phyloP scores from a whole-genome alignment of 306 rosid species.

The Glycyrrhiza uralensis region DNA sequence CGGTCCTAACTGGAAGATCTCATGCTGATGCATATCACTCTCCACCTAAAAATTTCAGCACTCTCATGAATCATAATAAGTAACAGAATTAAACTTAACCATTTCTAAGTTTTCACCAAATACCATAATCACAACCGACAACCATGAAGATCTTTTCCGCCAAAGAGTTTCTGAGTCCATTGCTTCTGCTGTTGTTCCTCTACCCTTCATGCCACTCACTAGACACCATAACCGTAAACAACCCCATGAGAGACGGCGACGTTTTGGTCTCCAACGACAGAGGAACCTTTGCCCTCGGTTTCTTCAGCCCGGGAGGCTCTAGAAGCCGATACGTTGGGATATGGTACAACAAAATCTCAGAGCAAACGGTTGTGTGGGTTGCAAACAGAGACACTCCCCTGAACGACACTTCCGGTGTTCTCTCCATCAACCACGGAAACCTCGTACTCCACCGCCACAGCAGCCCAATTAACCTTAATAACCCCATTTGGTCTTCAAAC shows the following conservation, averaged over 20 bases:
- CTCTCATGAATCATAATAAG: not conserved
- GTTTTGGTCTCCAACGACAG: conserved; percentile 39
- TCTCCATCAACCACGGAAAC: conserved; percentile 38
- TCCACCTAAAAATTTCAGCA: not conserved
- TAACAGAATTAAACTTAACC: not conserved
- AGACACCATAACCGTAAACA: conserved; percentile 29
- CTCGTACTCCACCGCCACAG: conserved; percentile 25
- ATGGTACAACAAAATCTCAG: conserved; percentile 52
- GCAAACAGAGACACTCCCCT: conserved; percentile 52
- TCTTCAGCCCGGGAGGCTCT: conserved; percentile 54
- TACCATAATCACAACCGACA: not conserved
- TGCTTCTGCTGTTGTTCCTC: not conserved
- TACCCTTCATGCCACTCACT: conserved; percentile 22
- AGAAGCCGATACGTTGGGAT: conserved; percentile 46
- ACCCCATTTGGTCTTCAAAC: conserved; percentile 38
- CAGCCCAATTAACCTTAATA: not conserved
- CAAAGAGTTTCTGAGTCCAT: not conserved
- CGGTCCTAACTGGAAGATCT: not conserved
- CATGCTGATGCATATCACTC: not conserved
- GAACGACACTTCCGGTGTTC: conserved; percentile 19
- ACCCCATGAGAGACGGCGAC: conserved; percentile 45
- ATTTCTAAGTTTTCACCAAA: not conserved
- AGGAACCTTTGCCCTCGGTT: conserved; percentile 58
- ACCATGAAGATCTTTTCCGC: conserved; percentile 14
- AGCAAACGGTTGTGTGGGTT: conserved; percentile 58